Conservation (phyloP, 208 protist species). For the Crithidia thermophila region DNA sequence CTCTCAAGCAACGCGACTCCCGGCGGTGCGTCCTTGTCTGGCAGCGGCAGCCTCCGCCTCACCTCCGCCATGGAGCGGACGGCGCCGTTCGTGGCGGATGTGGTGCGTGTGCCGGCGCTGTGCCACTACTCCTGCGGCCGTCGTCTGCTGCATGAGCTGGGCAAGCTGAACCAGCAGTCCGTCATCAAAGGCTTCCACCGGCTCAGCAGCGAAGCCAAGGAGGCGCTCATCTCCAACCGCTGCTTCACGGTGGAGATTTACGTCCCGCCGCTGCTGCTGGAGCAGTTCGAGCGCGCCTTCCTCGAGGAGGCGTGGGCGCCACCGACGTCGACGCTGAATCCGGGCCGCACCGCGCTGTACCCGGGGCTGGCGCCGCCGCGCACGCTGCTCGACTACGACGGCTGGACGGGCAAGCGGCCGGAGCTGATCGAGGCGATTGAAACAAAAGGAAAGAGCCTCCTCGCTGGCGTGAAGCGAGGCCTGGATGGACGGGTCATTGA, state of each 20-base stretch:
- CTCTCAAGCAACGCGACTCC: neutral
- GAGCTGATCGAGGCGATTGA: constrained; percentile 80
- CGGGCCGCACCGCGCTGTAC: constrained; percentile 76
- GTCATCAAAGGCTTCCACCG: constrained; percentile 90
- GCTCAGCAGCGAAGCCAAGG: constrained; percentile 73
- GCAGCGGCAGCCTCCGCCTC: neutral
- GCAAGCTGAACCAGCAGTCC: constrained; percentile 84
- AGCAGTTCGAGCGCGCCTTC: constrained; percentile 72
- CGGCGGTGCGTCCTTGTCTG: neutral
- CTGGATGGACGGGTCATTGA: constrained; percentile 70
- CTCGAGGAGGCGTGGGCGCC: constrained; percentile 80
- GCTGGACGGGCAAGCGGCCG: constrained; percentile 78
- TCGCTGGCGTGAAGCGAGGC: constrained; percentile 47
- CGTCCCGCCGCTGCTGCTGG: constrained; percentile 62
- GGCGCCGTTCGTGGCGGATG: constrained; percentile 40
- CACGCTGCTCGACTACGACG: constrained; percentile 72
- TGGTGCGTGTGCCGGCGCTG: constrained; percentile 78
- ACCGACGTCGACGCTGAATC: constrained; percentile 63
- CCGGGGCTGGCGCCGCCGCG: constrained; percentile 72
- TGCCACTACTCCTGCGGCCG: constrained; percentile 51
- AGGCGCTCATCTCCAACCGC: constrained; percentile 61
- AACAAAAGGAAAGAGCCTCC: constrained; percentile 72
- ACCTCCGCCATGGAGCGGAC: neutral
- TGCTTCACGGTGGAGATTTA: constrained; percentile 78
- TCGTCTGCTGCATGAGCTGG: constrained; percentile 65